A percentile compares a stretch with the other conserved stretches of the same genome.
Evolutionary conservation across 2,329 filamentous ascomycete genomes (phyloP).

Genomic region (Amauroascus niger): DNA sequence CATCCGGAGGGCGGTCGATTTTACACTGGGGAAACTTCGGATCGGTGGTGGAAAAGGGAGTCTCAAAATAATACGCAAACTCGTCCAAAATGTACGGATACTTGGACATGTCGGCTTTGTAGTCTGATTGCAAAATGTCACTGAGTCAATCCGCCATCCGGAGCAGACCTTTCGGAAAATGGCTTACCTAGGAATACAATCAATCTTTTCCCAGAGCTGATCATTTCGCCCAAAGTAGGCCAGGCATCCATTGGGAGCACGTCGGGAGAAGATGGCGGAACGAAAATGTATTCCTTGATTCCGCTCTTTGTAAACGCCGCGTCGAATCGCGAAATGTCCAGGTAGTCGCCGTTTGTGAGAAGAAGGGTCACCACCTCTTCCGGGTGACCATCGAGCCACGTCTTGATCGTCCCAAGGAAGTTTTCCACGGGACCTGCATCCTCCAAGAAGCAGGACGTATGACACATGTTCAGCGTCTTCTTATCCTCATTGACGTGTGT

Average conservation of each 20-base stretch:
- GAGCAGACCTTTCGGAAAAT: background rate
- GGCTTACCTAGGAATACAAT: slow-evolving; percentile 36
- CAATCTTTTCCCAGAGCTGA: slow-evolving; percentile 34
- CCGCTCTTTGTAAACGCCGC: slow-evolving; percentile 27
- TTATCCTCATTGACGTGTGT: slow-evolving; percentile 44
- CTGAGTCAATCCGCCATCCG: background rate
- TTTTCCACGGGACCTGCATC: slow-evolving; percentile 49
- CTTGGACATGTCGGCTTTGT: slow-evolving; percentile 30
- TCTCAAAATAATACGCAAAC: slow-evolving; percentile 41
- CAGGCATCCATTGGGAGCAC: slow-evolving; percentile 30
- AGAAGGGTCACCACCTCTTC: slow-evolving; percentile 55
- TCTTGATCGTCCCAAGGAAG: slow-evolving; percentile 50
- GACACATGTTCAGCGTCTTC: slow-evolving; percentile 52
- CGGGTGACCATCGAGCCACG: slow-evolving; percentile 50
- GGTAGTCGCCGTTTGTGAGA: slow-evolving; percentile 50
- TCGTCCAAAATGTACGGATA: slow-evolving; percentile 38
- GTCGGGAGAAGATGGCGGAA: slow-evolving; percentile 26
- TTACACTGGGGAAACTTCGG: slow-evolving; percentile 35
- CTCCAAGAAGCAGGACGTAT: slow-evolving; percentile 52
- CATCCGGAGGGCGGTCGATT: slow-evolving; percentile 37
- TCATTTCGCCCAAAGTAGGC: slow-evolving; percentile 37
- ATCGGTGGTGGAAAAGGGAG: slow-evolving; percentile 36
- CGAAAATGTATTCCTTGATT: slow-evolving; percentile 30
- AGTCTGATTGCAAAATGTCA: slow-evolving; percentile 27
- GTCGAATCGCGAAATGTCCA: slow-evolving; percentile 27